Evolutionary conservation across 768 basidiomycete species (phyloP), one percentile per base, ranked within the genome.

Genomic region (Dioszegia aurantiaca): DNA sequence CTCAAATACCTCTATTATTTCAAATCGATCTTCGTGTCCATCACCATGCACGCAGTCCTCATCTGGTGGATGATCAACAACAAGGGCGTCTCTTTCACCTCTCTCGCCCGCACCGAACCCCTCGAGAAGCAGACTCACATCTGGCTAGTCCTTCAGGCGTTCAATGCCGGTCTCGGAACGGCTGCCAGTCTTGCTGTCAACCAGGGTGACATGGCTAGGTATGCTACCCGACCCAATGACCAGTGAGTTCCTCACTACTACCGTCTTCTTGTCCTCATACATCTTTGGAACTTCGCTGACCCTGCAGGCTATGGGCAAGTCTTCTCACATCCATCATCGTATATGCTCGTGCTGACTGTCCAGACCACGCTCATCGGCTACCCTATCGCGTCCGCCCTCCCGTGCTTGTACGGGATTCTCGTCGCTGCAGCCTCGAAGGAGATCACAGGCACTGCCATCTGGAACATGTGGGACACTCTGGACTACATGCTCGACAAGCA

Each of bases 21-120:
- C 64, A 90, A 90, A 74, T 84, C 86, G 2, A 80, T 87, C 61
- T 80, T 89, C 57, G 56, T 54, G 23, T 55, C 53, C 41, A 53
- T 55, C 24, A 60, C 53, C 11, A 64, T 63, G 46, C 61, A 72
- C 43, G 63, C 65, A n/a, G 63, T 67, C 46, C 54, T 70, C 37
- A 78, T 86, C 63, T 87, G 88, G 86, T 85, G 84, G 64, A 84
- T 89, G 66, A 80, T 84, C 53, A 87, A 85, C 67, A 86, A 87
- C 0, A 81, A 83, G 56, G 88, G 88, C 14, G 62, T 59, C 12
- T 56, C 58, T 1, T 63, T 55, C 41, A 55, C 57, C 5, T 42
- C 53, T 21, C 46, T 63, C 21, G 62, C 62, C 5, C n/a, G 39
- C 6, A 31, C 54, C 24, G 53, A 55, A 27, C 62, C 62, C 10